phyloP scores from a whole-genome alignment of 2,329 filamentous ascomycete species.

The Sporothrix brunneoviolacea region DNA sequence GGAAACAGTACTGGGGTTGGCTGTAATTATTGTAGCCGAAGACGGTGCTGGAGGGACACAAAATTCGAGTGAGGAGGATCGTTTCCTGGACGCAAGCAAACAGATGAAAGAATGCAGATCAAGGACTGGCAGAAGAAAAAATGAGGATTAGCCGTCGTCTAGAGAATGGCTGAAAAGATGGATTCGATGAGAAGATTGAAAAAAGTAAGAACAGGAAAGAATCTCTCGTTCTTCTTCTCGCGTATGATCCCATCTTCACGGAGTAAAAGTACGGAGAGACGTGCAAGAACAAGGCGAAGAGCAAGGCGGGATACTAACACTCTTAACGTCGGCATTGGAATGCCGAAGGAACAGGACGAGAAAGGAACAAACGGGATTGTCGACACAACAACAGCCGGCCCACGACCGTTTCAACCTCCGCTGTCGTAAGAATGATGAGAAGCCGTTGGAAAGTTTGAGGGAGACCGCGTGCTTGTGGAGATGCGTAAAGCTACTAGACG shows the following conservation, averaged over 20 bases:
- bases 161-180: neutral
- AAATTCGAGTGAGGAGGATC: neutral
- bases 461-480: too few relatives aligned
- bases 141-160: neutral
- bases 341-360: neutral
- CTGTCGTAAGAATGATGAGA: too few relatives aligned
- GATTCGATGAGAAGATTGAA: too few relatives aligned
- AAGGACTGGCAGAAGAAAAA: neutral
- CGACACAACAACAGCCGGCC: neutral
- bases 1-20: neutral
- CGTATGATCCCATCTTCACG: too few relatives aligned
- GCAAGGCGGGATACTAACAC: neutral
- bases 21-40: neutral
- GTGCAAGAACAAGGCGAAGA: too few relatives aligned
- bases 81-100: neutral
- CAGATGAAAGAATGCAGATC: conserved; percentile 1
- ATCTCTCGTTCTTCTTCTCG: neutral
- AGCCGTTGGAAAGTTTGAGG: too few relatives aligned
- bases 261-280: too few relatives aligned
- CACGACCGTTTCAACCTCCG: too few relatives aligned
- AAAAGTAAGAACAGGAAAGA: too few relatives aligned
- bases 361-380: neutral
- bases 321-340: neutral
- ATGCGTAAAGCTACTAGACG: too few relatives aligned
- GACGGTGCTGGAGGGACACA: neutral